Percentiles rank a stretch among this genome's conserved stretches.
These are phyloP conservation scores for Aspergillus steynii DNA, from an alignment of 495 filamentous ascomycete species.

Conservation along the genomic window DNA sequence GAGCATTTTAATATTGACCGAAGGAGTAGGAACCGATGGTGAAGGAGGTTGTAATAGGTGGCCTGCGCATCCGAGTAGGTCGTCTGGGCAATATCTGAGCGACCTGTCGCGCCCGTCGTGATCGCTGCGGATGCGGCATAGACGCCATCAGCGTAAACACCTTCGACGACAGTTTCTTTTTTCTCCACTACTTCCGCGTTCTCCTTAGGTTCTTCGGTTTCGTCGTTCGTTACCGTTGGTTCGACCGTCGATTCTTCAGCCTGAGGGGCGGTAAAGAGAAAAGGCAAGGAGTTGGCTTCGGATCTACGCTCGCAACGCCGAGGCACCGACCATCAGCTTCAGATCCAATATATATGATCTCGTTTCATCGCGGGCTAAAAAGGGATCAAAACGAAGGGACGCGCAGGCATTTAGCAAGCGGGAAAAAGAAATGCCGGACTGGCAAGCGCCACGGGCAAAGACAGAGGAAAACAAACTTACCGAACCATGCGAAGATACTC, in stretches of 20 bases:
- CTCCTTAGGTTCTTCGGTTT: background rate
- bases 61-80: slow-evolving; percentile 50
- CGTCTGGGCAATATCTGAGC: slow-evolving; percentile 2
- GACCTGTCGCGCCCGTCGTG: slow-evolving; percentile 8
- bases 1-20: slow-evolving; percentile 55
- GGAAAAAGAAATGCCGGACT: slow-evolving; percentile 9
- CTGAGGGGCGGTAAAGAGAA: slow-evolving; percentile 59
- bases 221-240: background rate
- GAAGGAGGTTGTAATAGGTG: slow-evolving; percentile 64
- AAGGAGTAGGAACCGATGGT: slow-evolving; percentile 58
- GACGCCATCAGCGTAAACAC: slow-evolving; percentile 28
- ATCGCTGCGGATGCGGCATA: slow-evolving; percentile 40
- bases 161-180: slow-evolving; percentile 6
- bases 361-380: slow-evolving; percentile 12
- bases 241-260: slow-evolving; percentile 10
- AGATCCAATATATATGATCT: background rate
- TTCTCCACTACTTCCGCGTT: slow-evolving; percentile 1
- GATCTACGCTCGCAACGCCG: slow-evolving; percentile 48
- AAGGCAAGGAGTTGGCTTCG: slow-evolving; percentile 70
- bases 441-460: slow-evolving; percentile 11
- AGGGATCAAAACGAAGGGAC: slow-evolving; percentile 13
- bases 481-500: slow-evolving; percentile 79
- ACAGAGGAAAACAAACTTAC: slow-evolving; percentile 51
- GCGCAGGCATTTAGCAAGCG: slow-evolving; percentile 34
- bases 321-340: background rate